phyloP scores from a whole-genome alignment of 805 yeast genomes.

The Myxozyma nipponensis region DNA sequence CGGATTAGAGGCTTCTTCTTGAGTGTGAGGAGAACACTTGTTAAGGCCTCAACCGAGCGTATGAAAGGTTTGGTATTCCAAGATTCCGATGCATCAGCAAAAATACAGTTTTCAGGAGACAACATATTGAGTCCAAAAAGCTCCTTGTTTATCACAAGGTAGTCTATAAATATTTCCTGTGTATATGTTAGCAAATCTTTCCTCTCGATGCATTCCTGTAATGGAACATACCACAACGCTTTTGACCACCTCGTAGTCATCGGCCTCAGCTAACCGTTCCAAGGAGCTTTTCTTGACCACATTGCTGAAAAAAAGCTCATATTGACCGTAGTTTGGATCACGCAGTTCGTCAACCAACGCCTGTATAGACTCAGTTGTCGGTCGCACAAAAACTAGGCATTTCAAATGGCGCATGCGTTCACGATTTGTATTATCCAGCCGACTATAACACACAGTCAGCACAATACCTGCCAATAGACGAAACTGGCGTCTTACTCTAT shows the following conservation, averaged over 20 bases:
- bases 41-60: slow-evolving; percentile 44
- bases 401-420: slow-evolving; percentile 74
- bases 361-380: slow-evolving; percentile 61
- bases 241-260: slow-evolving; percentile 73
- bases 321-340: slow-evolving; percentile 73
- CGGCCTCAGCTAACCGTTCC: slow-evolving; percentile 86
- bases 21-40: slow-evolving; percentile 63
- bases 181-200: not conserved
- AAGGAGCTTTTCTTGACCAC: slow-evolving; percentile 68
- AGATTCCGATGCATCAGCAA: slow-evolving; percentile 40
- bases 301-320: slow-evolving; percentile 75
- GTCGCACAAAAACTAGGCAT: slow-evolving; percentile 76
- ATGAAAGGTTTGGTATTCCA: slow-evolving; percentile 50
- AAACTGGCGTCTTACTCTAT: slow-evolving; percentile 47
- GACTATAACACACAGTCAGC: slow-evolving; percentile 28
- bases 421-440: slow-evolving; percentile 55
- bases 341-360: slow-evolving; percentile 61
- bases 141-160: slow-evolving; percentile 65
- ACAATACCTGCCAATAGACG: not conserved
- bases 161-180: slow-evolving; percentile 80
- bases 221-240: slow-evolving; percentile 48
- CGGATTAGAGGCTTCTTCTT: slow-evolving; percentile 75
- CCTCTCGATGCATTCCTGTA: not conserved
- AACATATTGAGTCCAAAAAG: slow-evolving; percentile 50
- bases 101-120: slow-evolving; percentile 35